Base-by-base conservation (phyloP, 805 yeast species). In the Schwanniomyces yamadae region DNA sequence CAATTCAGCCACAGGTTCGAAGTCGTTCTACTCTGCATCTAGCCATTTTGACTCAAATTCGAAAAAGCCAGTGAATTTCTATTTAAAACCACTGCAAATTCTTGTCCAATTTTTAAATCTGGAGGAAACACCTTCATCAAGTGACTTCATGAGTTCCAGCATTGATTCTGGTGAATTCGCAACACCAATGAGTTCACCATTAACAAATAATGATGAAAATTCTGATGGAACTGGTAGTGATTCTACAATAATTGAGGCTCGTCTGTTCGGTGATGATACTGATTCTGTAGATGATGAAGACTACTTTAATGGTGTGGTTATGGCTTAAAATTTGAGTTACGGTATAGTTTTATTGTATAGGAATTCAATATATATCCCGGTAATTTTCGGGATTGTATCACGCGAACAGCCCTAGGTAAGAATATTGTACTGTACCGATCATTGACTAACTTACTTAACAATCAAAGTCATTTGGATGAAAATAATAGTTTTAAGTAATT, bases 41-140 rank as follows among this genome's bases (percentile, higher is more conserved):
- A 33, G 21, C 29, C 45, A 11, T 27, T 40, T 24, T 13, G 35
- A 30, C 7, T 28, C 34, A 11, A 31, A 23, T 13, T 21, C 32
- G 14, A 34, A 27, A 11, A 16, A 20, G 4, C 18, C 6, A 4
- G n/a, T 34, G 16, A 10, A 27, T 14, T 19, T 16, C 14, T 53
- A 41, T 34, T 22, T 49, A 7, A 41, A 48, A 28, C 60, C 61
- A 14, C 57, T 54, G 57, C 57, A 54, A 27, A 52, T 55, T 3
- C 42, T 56, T 24, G 48, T 51, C 34, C 48, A 44, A 32, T 46
- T 41, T 34, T 46, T 50, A 11, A 25, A 42, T 4, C 6, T 31
- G 8, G 16, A 18, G 18, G 13, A 30, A 8, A n/a, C 24, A 6
- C 25, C 21, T 15, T 26, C 26, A 11, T 29, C 32, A 6, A 23